These are phyloP conservation scores for Wallacemonas sp. DNA, from an alignment of 208 protist genomes.

Conservation along the genomic window DNA sequence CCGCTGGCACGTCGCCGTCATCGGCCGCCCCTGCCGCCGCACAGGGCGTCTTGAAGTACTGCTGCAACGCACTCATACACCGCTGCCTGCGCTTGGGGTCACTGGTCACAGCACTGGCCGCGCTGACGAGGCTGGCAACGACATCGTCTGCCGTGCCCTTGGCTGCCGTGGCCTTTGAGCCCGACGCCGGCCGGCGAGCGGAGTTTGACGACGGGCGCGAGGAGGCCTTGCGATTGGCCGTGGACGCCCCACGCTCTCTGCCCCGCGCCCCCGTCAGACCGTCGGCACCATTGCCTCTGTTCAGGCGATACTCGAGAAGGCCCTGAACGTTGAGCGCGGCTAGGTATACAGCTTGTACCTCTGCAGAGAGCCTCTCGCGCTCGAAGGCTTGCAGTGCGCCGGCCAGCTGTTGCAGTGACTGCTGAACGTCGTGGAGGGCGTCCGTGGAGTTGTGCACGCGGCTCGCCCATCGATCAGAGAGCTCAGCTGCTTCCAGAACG, in stretches of 20 bases:
- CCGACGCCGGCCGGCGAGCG: background rate
- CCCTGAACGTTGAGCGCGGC: background rate
- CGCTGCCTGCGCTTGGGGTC: slow-evolving; percentile 6
- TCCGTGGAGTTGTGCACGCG: background rate
- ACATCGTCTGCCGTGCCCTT: background rate
- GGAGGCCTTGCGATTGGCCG: slow-evolving; percentile 2
- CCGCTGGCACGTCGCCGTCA: background rate
- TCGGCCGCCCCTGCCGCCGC: background rate
- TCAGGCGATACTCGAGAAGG: slow-evolving; percentile 1
- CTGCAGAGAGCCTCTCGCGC: background rate
- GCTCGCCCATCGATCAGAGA: slow-evolving; percentile 4
- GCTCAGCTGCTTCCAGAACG: background rate
- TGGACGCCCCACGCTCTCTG: background rate
- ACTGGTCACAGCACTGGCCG: background rate
- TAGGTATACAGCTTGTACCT: slow-evolving; percentile 12
- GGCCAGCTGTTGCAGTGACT: background rate
- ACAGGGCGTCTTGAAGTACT: slow-evolving; percentile 5
- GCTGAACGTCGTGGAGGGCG: slow-evolving; percentile 8
- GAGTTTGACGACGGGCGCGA: background rate
- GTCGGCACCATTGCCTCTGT: background rate
- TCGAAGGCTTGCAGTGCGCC: slow-evolving; percentile 1
- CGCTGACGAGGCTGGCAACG: background rate
- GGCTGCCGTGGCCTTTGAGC: background rate
- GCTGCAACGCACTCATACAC: slow-evolving; percentile 2
- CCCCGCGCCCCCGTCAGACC: background rate